Base-by-base conservation (phyloP, 352 stramenopile species). In the Globisporangium irregulare region DNA sequence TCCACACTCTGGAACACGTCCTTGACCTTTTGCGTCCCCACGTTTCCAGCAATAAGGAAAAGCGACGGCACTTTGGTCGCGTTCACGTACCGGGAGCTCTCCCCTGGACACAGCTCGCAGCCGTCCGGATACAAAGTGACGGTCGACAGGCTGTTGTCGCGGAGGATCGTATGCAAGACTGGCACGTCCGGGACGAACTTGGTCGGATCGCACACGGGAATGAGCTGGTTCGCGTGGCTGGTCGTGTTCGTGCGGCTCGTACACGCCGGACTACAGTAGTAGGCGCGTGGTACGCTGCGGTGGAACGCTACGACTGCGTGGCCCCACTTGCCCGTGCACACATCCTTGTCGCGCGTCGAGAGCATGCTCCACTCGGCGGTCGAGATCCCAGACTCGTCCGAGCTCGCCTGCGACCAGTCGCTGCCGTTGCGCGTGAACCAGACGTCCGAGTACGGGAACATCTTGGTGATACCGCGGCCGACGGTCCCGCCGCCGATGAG, bases 291-390 rank as follows among this genome's bases (percentile, higher is more conserved):
- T 7, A 94, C 82, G 18, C 46, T 74, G 38, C 84, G 82, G 50
- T 72, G 43, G 61, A 91, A 93, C 3, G 74, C 55, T 22, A 91
- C 80, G 58, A 90, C 73, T 1, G 72, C 72, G 62, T 93, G 86
- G 0, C 86, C 84, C 86, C 86, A 93, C 41, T 94, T 94, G 46
- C 86, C 86, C 32, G 77, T 78, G 46, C 86, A 92, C 14, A 90
- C 78, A 41, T 79, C 76, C 46, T 70, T 75, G 53, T 78, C 72
- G 20, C 69, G 65, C 7, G 75, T 73, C 7, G 71, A 82, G 38
- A 92, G 56, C 66, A 92, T 86, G 70, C 84, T 92, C 86, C 84
- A 94, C 59, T 92, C 81, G 2, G 83, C 84, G 0, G 86, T 93
- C 7, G 86, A 94, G 25, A 91, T 71, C 0, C 84, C 86, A 0